Percentiles rank a stretch among this genome's conserved stretches.
These are phyloP conservation scores for Fusarium hainanense DNA, from an alignment of 2,329 filamentous ascomycete genomes.

Conservation along the genomic window DNA sequence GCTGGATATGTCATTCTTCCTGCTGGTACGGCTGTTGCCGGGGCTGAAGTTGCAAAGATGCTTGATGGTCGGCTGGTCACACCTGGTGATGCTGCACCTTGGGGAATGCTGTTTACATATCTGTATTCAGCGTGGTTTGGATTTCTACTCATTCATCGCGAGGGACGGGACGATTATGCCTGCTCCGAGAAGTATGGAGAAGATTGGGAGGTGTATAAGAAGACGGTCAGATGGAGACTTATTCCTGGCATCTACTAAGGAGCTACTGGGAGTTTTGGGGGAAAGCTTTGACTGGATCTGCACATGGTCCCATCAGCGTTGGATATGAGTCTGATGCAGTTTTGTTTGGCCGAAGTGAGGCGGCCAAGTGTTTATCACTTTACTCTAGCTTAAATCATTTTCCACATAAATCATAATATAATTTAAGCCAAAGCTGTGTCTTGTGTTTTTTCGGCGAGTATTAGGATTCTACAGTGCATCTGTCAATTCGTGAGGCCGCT, in stretches of 20 bases:
- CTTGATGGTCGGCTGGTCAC: conserved; percentile 70
- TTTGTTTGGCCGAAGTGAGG: not conserved
- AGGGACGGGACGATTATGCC: conserved; percentile 86
- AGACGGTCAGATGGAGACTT: conserved; percentile 80
- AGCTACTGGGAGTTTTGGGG: rapidly evolving
- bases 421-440: not conserved
- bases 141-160: conserved; percentile 82
- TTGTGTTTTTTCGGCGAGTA: too few species aligned
- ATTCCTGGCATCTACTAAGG: conserved; percentile 71
- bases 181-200: conserved; percentile 87
- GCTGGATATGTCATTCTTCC: conserved; percentile 79
- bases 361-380: rapidly evolving
- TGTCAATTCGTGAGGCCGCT: not conserved
- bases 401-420: not conserved
- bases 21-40: conserved; percentile 53
- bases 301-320: not conserved
- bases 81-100: conserved; percentile 78
- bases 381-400: not conserved
- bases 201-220: conserved; percentile 88
- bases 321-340: not conserved
- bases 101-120: conserved; percentile 88
- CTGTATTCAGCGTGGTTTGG: conserved; percentile 93
- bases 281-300: not conserved
- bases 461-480: too few species aligned
- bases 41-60: conserved; percentile 63